These are phyloP conservation scores for Speleostelium caveatum DNA, from an alignment of 78 protist genomes.

Conservation along the genomic window DNA sequence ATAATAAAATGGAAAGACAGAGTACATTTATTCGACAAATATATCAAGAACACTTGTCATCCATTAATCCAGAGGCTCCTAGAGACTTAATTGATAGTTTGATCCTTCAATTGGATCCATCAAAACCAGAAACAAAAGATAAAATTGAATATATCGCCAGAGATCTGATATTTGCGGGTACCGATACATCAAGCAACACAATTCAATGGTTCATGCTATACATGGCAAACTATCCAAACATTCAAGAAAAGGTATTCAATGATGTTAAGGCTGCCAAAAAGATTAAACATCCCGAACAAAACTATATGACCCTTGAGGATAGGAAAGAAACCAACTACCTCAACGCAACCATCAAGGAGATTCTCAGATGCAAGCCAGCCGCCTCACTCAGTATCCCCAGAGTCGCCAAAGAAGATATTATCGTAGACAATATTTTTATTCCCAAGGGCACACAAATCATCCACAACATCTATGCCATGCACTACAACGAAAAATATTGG, in stretches of 20 bases:
- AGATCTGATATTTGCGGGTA: slow-evolving; percentile 19
- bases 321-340: neutral
- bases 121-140: neutral
- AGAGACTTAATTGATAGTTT: slow-evolving; percentile 9
- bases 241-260: slow-evolving; percentile 24
- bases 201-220: slow-evolving; percentile 14
- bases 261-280: neutral
- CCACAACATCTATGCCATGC: neutral
- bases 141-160: neutral
- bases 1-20: neutral
- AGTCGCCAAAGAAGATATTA: slow-evolving; percentile 1
- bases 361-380: slow-evolving; percentile 16
- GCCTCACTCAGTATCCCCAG: slow-evolving; percentile 20
- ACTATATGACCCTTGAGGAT: neutral
- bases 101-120: neutral
- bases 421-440: slow-evolving; percentile 2
- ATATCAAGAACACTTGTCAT: neutral
- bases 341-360: slow-evolving; percentile 31
- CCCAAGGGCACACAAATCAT: slow-evolving; percentile 27
- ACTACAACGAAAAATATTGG: neutral
- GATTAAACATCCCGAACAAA: neutral
- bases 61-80: neutral
- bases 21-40: neutral
- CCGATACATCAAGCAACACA: slow-evolving; percentile 14
- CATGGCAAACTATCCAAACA: slow-evolving; percentile 20